Base-by-base conservation (phyloP, 129 eudicot species). In the Tagetes erecta region DNA sequence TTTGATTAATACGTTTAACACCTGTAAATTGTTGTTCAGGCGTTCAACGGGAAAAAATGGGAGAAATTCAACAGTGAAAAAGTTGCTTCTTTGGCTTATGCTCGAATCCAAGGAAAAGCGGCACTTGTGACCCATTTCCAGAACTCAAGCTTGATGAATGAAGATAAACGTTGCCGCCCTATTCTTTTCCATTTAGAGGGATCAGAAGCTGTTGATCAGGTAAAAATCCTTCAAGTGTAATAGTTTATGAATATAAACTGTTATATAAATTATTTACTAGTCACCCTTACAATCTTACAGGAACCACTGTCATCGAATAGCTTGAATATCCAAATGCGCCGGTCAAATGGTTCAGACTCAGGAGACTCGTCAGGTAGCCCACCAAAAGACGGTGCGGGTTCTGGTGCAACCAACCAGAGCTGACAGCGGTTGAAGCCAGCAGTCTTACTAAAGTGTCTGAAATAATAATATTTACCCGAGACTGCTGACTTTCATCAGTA, bases 61-160 rank as follows among this genome's bases (percentile, higher is more conserved):
- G 98, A 93, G 64, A 92, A 89, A 72, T 92, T 92, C 82, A 92
- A 92, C 75, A 92, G 96, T 64, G 98, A 92, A 67, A 92, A 93
- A 67, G 96, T 93, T 67, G 98, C 95, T 68, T 82, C 88, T 1
- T 79, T 93, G 83, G 98, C 98, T 40, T 93, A 87, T 78, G 98
- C 95, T 74, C 89, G 98, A 45, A 93, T 93, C 66, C 98, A 93
- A 76, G 98, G 98, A 51, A 93, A 87, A 67, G 47, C 60, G 14
- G 96, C 98, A 44, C 95, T 93, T 6, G 78, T 85, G 44, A 84
- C 97, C 38, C 98, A 90, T 73, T 93, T 93, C 55, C 96, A 93
- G 47, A 93, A 93, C 75, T 92, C 98, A 13, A 92, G 96, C 68
- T 84, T 92, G 80, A 92, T 92, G 98, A 92, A 89, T 58, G 98